Percentiles rank a stretch among this genome's conserved stretches.
phyloP scores from a whole-genome alignment of 768 basidiomycete genomes.

The Fomitopsis pulvina region DNA sequence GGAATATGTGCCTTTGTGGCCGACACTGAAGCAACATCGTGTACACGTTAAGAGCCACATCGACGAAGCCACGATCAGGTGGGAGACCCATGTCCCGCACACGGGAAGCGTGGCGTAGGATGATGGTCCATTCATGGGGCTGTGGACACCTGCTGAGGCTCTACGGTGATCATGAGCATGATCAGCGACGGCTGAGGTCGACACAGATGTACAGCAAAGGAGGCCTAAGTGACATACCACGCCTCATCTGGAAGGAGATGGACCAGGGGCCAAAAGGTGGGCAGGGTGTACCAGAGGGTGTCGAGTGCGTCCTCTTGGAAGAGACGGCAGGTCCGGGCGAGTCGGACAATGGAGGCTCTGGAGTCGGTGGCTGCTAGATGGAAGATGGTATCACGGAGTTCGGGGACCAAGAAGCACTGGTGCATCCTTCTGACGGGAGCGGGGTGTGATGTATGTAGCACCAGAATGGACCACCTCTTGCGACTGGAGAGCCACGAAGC shows the following conservation, averaged over 20 bases:
- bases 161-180: neutral
- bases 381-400: conserved; percentile 7
- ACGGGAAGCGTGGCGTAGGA: conserved; percentile 6
- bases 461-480: too few species aligned
- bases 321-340: conserved; percentile 6
- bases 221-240: neutral
- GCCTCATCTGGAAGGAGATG: conserved; percentile 5
- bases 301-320: conserved; percentile 10
- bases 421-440: conserved; percentile 2
- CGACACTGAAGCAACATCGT: neutral
- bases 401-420: conserved; percentile 6
- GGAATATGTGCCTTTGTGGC: neutral
- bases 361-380: neutral
- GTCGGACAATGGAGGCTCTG: neutral
- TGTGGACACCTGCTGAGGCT: neutral
- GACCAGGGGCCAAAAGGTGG: conserved; percentile 18
- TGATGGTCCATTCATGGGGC: conserved; percentile 7
- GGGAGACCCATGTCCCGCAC: neutral
- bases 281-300: conserved; percentile 9
- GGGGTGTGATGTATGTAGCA: too few species aligned
- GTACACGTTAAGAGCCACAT: neutral
- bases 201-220: neutral
- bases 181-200: neutral
- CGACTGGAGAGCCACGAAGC: too few species aligned
- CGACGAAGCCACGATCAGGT: neutral